Base-by-base conservation (phyloP, 2,329 filamentous ascomycete genomes). In the Iodosphaeria phyllophila region DNA sequence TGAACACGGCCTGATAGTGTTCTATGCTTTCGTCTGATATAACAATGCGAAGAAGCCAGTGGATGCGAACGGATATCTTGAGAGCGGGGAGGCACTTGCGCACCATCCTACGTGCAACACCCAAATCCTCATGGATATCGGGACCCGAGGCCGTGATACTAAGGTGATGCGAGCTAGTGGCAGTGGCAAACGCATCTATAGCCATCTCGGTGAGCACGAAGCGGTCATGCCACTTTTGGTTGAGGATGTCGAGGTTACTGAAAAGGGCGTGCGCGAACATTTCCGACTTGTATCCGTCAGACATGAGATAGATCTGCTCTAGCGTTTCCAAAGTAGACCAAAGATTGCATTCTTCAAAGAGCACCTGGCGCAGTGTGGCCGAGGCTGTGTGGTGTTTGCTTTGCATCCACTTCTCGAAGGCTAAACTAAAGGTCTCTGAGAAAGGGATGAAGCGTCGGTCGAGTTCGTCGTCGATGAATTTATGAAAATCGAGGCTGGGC, bases 181-280 rank as follows among this genome's bases (percentile, higher is more conserved):
- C 50, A 1, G 49, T 35, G 2, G 66, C 58, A 42, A 82, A 83
- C 0, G 76, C 70, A 28, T 73, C 72, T 29, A 82, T 76, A 1
- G 75, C 72, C 2, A 82, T 51, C 35, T 84, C 79, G 0, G 77
- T 89, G 15, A 93, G 54, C 1, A 76, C 60, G 40, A 86, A 92
- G 12, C 72, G 67, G 43, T 93, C 82, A 32, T 74, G 73, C 84
- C 83, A 93, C 18, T 51, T 52, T 5, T 41, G 47, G 41, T 52
- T 58, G 10, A 60, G 38, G 2, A 51, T 56, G 35, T 89, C 77
- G 22, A 93, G 62, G 24, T 75, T 71, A 28, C 73, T 65, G 40
- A 92, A 92, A 2, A 93, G 46, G 8, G 64, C 63, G 14, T 60
- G 58, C 8, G 74, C 65, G 35, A 92, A 74, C 0, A 53, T 48